Base-by-base conservation (phyloP, 306 rosid species). In the Rosa multiflora region DNA sequence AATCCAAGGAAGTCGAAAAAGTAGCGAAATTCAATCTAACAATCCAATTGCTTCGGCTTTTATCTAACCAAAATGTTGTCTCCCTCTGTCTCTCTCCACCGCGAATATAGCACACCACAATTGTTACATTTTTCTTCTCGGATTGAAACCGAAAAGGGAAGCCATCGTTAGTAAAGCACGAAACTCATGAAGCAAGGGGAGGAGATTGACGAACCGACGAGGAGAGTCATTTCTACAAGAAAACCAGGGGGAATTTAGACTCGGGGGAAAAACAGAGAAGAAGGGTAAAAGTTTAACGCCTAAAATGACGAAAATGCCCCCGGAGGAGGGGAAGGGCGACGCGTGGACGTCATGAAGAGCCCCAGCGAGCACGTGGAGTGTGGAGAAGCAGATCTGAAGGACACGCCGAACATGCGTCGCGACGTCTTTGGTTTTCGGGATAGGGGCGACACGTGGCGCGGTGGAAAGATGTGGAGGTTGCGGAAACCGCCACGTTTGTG, bases 401-500 rank as follows among this genome's bases (percentile, higher is more conserved):
- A 80, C 83, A 74, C 82, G 62, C 29, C 52, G 61, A 73, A 81
- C 79, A 85, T 67, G 81, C 74, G 79, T 81, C 76, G 55, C 18
- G 72, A 53, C 43, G 21, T 77, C 47, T 32, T 78, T 87, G 87
- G 78, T 73, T 66, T 43, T 47, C 10, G 10, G 47, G 71, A 72
- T 72, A 8, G 0, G 1, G 0, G 1, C 10, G 1, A 84, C 93
- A 88, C 93, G 92, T 86, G 90, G 81, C 85, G 17, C 0, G 0
- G 1, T 0, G 20, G 14, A 8, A 5, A 5, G 43, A 23, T 21
- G 10, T 68, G 81, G 61, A 69, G 71, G 52, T 35, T 26, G 20
- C 8, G 0, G 0, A 1, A 18, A 43, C 42, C 21, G 58, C 78
- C 89, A 85, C 88, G 85, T 88, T 17, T 73, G 8, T 6, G 5